Evolutionary conservation across 2,329 filamentous ascomycete species (phyloP), one percentile per base, ranked within the genome.

Genomic region (Xylariaceae sp.): DNA sequence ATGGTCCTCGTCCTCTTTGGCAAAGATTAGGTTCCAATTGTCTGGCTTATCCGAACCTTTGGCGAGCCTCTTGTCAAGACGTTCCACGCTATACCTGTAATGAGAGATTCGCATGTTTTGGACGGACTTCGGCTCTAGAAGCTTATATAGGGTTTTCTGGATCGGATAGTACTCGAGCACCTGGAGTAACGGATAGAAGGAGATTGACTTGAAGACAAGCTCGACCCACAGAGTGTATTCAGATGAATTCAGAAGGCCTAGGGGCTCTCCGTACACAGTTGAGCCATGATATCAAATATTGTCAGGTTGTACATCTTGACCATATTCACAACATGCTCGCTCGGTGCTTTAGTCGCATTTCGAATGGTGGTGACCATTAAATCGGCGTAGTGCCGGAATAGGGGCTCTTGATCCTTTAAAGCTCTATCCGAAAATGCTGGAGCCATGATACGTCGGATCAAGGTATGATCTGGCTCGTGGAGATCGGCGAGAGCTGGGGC

Each of bases 41-140:
- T 67, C 64, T 1, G 62, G 62, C 29, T 63, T 48, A 12, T 61
- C 51, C 2, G 63, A 63, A 7, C 63, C 60, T 14, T 65, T 44
- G 7, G 57, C 48, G 1, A 71, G 50, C 3, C 70, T 56, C 2
- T 62, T 58, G 21, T 66, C 56, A 14, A 72, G 57, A 16, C 67
- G 67, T 12, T 71, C 67, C 41, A 64, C 54, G 2, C 61, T 52
- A 9, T 60, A 53, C 3, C 50, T 56, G 48, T 32, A 59, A 23
- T 63, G 58, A 1, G 44, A 45, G 2, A 54, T 58, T 2, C 65
- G 52, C n/a, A 62, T 51, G 10, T 61, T 32, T 0, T 47, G 57
- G 3, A 65, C 48, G 2, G 46, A 63, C 20, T 67, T 63, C 0
- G 65, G 62, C 44, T 67, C 62, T 29, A 65, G 56, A 1, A 50